Evolutionary conservation across 371 early-diverging fungal genomes (phyloP).

Genomic region (Thermomucor indicae-seudaticae): DNA sequence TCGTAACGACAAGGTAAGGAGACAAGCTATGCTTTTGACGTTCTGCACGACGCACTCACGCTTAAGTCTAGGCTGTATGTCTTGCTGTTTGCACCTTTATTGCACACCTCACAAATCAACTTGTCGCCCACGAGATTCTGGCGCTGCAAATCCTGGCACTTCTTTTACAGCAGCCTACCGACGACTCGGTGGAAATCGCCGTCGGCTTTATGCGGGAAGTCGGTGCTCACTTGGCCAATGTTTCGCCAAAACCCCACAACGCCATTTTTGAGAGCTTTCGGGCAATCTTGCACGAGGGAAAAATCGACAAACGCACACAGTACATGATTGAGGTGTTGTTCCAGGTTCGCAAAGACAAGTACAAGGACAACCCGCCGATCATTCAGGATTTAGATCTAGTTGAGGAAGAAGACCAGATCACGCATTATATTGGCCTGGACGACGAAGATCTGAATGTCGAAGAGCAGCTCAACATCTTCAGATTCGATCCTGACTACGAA

Average conservation of each 20-base stretch:
- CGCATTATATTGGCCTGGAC: constrained; percentile 82
- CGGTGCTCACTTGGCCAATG: constrained; percentile 83
- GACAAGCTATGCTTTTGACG: not conserved
- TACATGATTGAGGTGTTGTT: constrained; percentile 98
- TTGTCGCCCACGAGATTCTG: constrained; percentile 85
- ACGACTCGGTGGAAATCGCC: constrained; percentile 96
- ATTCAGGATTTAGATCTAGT: constrained; percentile 86
- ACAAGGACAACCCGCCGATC: constrained; percentile 78
- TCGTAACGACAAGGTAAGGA: constrained; percentile 81
- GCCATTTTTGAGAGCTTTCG: constrained; percentile 94
- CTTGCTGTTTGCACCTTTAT: constrained; percentile 83
- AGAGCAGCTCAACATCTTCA: constrained; percentile 85
- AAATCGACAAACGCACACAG: constrained; percentile 91
- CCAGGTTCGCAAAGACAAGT: constrained; percentile 93
- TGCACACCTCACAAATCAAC: constrained; percentile 92
- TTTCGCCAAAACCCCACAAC: constrained; percentile 74
- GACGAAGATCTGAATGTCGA: constrained; percentile 81
- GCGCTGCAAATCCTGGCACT: constrained; percentile 85
- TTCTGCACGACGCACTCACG: not conserved
- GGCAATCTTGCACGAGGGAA: constrained; percentile 89
- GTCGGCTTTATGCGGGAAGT: constrained; percentile 93
- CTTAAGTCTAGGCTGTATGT: constrained; percentile 54
- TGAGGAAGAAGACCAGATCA: constrained; percentile 94
- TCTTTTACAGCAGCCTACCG: constrained; percentile 89
- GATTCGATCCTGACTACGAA: constrained; percentile 74